Percentiles rank a stretch among this genome's conserved stretches.
These are phyloP conservation scores for Penicillium janthinellum DNA, from an alignment of 2,329 filamentous ascomycete genomes.

Conservation along the genomic window DNA sequence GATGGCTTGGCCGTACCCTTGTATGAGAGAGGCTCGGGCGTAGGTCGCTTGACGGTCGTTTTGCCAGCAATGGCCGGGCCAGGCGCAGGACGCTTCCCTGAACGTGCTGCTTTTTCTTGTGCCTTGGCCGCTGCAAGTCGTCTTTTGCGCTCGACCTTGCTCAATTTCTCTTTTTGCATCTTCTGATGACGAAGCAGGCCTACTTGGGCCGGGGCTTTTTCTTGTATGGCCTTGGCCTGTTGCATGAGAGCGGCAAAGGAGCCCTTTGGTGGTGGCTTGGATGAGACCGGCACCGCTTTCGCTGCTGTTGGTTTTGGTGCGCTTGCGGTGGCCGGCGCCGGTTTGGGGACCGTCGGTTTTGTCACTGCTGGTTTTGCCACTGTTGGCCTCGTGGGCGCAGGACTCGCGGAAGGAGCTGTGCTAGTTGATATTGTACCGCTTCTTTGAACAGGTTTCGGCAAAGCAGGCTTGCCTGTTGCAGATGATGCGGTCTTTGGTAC, in stretches of 20 bases:
- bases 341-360: constrained; percentile 15
- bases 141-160: constrained; percentile 57
- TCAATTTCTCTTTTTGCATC: constrained; percentile 56
- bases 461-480: constrained; percentile 6
- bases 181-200: constrained; percentile 61
- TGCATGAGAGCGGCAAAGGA: constrained; percentile 63
- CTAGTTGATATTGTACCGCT: constrained; percentile 21
- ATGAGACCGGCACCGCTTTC: constrained; percentile 19
- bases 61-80: constrained; percentile 24
- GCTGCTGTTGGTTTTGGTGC: constrained; percentile 15
- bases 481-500: constrained; percentile 17
- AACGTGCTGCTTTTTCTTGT: constrained; percentile 42
- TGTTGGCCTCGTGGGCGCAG: constrained; percentile 16
- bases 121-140: constrained; percentile 43
- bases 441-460: constrained; percentile 24
- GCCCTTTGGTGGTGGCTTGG: constrained; percentile 56
- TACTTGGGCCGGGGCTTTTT: constrained; percentile 48
- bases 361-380: constrained; percentile 15
- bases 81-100: constrained; percentile 32
- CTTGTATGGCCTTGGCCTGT: constrained; percentile 58
- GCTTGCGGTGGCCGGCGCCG: constrained; percentile 5
- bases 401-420: constrained; percentile 21
- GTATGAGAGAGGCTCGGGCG: constrained; percentile 37
- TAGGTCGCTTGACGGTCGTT: constrained; percentile 33
- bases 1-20: constrained; percentile 43